These are phyloP conservation scores for Hortaea werneckii DNA, from an alignment of 2,329 filamentous ascomycete species.

Conservation along the genomic window DNA sequence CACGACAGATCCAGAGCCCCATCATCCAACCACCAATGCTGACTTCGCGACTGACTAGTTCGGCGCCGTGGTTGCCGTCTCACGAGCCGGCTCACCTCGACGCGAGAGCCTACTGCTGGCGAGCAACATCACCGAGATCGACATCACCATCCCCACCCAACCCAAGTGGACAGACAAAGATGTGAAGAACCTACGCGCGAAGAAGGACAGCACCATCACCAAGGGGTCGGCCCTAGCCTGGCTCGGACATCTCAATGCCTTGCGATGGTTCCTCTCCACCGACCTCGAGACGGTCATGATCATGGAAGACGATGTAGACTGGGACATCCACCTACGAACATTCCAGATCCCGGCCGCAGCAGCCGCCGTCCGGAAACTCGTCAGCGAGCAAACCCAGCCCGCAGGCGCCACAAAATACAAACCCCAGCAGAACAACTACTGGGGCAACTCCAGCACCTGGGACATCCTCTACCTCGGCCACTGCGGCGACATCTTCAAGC, in stretches of 20 bases:
- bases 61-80: slow-evolving; percentile 30
- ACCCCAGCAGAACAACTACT: slow-evolving; percentile 23
- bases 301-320: slow-evolving; percentile 38
- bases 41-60: slow-evolving; percentile 16
- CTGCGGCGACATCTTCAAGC: slow-evolving; percentile 31
- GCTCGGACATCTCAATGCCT: slow-evolving; percentile 31
- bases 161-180: slow-evolving; percentile 29
- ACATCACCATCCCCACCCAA: slow-evolving; percentile 29
- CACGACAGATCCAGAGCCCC: background rate
- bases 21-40: background rate
- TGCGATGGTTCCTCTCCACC: slow-evolving; percentile 33
- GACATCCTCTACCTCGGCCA: slow-evolving; percentile 32
- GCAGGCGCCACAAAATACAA: background rate
- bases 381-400: slow-evolving; percentile 13
- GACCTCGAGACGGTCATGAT: slow-evolving; percentile 33
- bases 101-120: slow-evolving; percentile 27
- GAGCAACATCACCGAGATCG: slow-evolving; percentile 28
- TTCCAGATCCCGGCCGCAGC: slow-evolving; percentile 33
- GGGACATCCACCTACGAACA: slow-evolving; percentile 35
- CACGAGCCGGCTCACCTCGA: slow-evolving; percentile 25
- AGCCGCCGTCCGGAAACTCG: slow-evolving; percentile 28
- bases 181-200: slow-evolving; percentile 18
- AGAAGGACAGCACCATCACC: slow-evolving; percentile 22
- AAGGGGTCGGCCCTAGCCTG: slow-evolving; percentile 31
- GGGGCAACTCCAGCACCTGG: slow-evolving; percentile 29